A percentile compares a stretch with the other conserved stretches of the same genome.
phyloP scores from a whole-genome alignment of 495 filamentous ascomycete species.

The Aspergillus diversus region DNA sequence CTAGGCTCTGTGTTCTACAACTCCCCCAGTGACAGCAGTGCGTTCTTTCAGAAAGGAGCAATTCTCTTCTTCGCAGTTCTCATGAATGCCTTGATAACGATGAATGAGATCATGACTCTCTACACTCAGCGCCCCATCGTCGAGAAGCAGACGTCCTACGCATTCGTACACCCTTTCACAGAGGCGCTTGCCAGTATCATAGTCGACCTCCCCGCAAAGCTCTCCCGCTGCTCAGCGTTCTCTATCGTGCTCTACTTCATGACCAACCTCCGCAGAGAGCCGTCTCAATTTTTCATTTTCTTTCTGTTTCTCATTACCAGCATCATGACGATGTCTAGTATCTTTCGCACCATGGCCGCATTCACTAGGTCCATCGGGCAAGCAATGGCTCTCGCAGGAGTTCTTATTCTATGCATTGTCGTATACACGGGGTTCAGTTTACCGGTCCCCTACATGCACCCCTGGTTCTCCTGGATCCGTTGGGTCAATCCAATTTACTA shows the following conservation, averaged over 20 bases:
- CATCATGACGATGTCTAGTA: constrained; percentile 54
- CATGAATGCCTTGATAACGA: constrained; percentile 49
- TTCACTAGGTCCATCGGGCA: constrained; percentile 41
- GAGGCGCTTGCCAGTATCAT: constrained; percentile 59
- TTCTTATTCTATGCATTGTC: constrained; percentile 44
- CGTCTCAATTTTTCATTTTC: constrained; percentile 61
- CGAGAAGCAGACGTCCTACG: constrained; percentile 62
- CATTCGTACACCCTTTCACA: constrained; percentile 62
- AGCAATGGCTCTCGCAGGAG: constrained; percentile 47
- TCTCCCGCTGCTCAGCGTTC: constrained; percentile 47
- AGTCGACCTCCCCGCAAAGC: constrained; percentile 57
- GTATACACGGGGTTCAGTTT: constrained; percentile 49
- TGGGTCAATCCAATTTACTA: constrained; percentile 48
- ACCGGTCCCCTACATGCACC: constrained; percentile 46
- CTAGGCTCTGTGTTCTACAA: constrained; percentile 83
- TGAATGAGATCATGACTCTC: constrained; percentile 59
- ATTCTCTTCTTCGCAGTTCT: constrained; percentile 87
- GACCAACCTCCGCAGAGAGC: constrained; percentile 45
- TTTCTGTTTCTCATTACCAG: constrained; percentile 51
- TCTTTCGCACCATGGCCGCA: constrained; percentile 49
- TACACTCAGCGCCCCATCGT: constrained; percentile 63
- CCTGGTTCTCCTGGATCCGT: constrained; percentile 50
- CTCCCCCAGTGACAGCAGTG: constrained; percentile 25
- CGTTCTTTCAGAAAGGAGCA: constrained; percentile 56
- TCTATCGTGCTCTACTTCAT: constrained; percentile 61